These are phyloP conservation scores for Cyberlindnera suaveolens DNA, from an alignment of 805 yeast species.

Conservation along the genomic window DNA sequence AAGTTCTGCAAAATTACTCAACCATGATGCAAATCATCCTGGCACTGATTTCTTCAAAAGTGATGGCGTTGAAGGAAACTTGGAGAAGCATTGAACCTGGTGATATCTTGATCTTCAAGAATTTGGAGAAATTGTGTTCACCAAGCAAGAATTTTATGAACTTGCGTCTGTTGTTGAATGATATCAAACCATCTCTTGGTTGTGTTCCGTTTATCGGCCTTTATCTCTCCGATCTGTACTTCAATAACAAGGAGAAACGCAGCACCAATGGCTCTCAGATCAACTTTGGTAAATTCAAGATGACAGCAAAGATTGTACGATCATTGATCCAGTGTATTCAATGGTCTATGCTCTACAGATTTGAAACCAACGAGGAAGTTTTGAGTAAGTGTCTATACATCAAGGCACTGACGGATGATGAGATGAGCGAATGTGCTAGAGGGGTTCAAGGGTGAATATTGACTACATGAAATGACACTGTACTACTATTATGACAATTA, in stretches of 20 bases:
- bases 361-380: slow-evolving; percentile 52
- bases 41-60: slow-evolving; percentile 65
- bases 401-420: slow-evolving; percentile 65
- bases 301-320: slow-evolving; percentile 71
- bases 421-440: slow-evolving; percentile 42
- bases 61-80: slow-evolving; percentile 55
- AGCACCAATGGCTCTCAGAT: slow-evolving; percentile 33
- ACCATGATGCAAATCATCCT: slow-evolving; percentile 82
- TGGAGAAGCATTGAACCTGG: slow-evolving; percentile 73
- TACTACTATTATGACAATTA: slow-evolving; percentile 1
- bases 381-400: slow-evolving; percentile 81
- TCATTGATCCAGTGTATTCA: slow-evolving; percentile 75
- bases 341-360: slow-evolving; percentile 68
- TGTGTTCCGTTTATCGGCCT: slow-evolving; percentile 88
- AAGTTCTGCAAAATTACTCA: slow-evolving; percentile 69
- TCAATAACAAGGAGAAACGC: slow-evolving; percentile 52
- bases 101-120: slow-evolving; percentile 61
- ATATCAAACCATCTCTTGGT: slow-evolving; percentile 59
- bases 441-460: no score
- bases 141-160: slow-evolving; percentile 68
- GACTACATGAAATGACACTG: no score
- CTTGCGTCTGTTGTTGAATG: slow-evolving; percentile 57
- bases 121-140: slow-evolving; percentile 63
- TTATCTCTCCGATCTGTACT: slow-evolving; percentile 74
- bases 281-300: slow-evolving; percentile 73